phyloP scores from a whole-genome alignment of 2,329 filamentous ascomycete species.

The Calonectria fujianensis region DNA sequence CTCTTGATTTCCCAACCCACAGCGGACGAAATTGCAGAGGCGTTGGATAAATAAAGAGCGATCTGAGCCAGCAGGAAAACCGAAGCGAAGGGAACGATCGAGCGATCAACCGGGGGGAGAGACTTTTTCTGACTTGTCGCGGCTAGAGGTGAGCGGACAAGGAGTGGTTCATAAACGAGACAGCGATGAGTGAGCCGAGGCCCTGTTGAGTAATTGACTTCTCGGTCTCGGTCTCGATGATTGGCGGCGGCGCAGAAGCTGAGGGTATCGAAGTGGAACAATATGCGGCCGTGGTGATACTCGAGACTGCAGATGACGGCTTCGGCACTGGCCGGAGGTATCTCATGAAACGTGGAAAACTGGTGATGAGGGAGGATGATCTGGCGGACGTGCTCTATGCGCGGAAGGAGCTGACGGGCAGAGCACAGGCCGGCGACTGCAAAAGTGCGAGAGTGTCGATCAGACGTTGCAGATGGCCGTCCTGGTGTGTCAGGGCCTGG shows the following conservation, averaged over 20 bases:
- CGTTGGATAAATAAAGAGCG: constrained; percentile 60
- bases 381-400: constrained; percentile 28
- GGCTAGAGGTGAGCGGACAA: constrained; percentile 40
- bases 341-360: constrained; percentile 35
- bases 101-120: constrained; percentile 37
- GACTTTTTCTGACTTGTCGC: constrained; percentile 44
- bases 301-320: constrained; percentile 17
- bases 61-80: constrained; percentile 77
- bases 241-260: constrained; percentile 8
- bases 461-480: constrained; percentile 52
- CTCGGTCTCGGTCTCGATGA: constrained; percentile 6
- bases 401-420: constrained; percentile 44
- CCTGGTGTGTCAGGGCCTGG: constrained; percentile 36
- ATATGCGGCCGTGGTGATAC: constrained; percentile 37
- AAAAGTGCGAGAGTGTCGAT: constrained; percentile 47
- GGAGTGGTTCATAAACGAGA: constrained; percentile 50
- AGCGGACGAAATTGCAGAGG: constrained; percentile 37
- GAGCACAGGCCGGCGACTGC: constrained; percentile 43
- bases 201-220: not conserved
- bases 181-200: constrained; percentile 1
- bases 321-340: constrained; percentile 37
- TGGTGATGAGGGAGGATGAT: constrained; percentile 18
- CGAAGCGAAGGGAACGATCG: constrained; percentile 52
- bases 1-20: constrained; percentile 21
- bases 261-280: constrained; percentile 18